Conservation (phyloP, 2,329 filamentous ascomycete species). For the Stagonosporopsis cucurbitacearum region DNA sequence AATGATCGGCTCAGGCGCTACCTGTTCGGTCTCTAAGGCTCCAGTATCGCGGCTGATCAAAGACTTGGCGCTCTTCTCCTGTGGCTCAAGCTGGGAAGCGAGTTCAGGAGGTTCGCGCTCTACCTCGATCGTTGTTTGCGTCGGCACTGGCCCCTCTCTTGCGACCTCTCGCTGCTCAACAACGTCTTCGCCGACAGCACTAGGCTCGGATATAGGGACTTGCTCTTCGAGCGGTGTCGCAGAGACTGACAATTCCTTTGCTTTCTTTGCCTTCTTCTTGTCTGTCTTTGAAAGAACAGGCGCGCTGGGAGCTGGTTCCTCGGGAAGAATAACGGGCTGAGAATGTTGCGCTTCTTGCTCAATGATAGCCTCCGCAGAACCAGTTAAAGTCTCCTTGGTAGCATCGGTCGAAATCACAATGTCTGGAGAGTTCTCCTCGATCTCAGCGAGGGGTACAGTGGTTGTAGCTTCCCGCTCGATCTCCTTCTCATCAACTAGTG, state of each 20-base stretch:
- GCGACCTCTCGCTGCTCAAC: not conserved
- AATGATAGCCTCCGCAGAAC: not conserved
- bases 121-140: not conserved
- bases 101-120: conserved; percentile 6
- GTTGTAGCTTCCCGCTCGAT: not conserved
- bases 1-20: not conserved
- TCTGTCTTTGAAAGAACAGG: conserved; percentile 26
- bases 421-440: not conserved
- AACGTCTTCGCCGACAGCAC: not conserved
- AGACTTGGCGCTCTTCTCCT: not conserved
- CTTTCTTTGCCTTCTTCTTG: conserved; percentile 35
- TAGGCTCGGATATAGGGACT: not conserved
- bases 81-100: conserved; percentile 5
- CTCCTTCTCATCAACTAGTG: not conserved
- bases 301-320: conserved; percentile 8
- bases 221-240: conserved; percentile 21
- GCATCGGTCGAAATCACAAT: not conserved
- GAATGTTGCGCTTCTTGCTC: not conserved
- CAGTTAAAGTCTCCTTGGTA: not conserved
- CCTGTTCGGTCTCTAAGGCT: not conserved
- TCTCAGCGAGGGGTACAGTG: not conserved
- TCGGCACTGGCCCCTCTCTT: not conserved
- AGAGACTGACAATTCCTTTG: conserved; percentile 22
- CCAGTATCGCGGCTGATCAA: not conserved
- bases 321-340: not conserved